A percentile compares a stretch with the other conserved stretches of the same genome.
Evolutionary conservation across 2,329 filamentous ascomycete genomes (phyloP).

Genomic region (Penicillium psychrosexuale): DNA sequence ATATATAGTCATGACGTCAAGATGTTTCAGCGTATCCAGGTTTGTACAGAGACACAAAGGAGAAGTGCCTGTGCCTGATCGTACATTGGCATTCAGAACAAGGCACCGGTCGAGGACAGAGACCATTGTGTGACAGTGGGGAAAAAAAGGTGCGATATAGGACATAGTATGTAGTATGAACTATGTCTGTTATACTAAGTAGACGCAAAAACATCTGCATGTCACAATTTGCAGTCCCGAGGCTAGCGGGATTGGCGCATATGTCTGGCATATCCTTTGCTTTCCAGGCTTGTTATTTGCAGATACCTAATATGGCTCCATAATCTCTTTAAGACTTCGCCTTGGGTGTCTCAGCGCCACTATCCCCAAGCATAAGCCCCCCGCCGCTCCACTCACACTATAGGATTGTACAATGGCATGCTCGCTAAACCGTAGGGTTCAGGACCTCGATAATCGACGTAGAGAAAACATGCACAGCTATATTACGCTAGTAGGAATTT

Average conservation of each 20-base stretch:
- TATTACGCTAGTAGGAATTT: not conserved
- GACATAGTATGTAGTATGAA: not conserved
- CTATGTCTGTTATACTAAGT: not conserved
- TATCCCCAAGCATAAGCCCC: not conserved
- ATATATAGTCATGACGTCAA: constrained; percentile 25
- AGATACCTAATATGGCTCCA: not conserved
- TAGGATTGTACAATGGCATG: not conserved
- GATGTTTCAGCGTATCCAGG: constrained; percentile 16
- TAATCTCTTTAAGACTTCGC: not conserved
- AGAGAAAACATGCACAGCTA: not conserved
- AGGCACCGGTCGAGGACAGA: constrained; percentile 8
- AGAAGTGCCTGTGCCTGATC: constrained; percentile 11
- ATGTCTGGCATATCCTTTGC: not conserved
- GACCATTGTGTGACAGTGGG: not conserved
- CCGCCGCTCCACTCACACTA: not conserved
- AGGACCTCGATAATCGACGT: not conserved
- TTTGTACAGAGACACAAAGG: constrained; percentile 2
- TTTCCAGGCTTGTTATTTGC: not conserved
- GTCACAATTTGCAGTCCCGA: not conserved
- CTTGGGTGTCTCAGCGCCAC: not conserved
- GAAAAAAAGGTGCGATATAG: not conserved
- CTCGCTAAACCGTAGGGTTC: not conserved
- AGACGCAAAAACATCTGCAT: not conserved
- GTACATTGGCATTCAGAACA: constrained; percentile 9
- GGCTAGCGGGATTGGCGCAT: not conserved